Percentiles rank a stretch among this genome's conserved stretches.
phyloP scores from a whole-genome alignment of 306 rosid species.

The Psophocarpus tetragonolobus region DNA sequence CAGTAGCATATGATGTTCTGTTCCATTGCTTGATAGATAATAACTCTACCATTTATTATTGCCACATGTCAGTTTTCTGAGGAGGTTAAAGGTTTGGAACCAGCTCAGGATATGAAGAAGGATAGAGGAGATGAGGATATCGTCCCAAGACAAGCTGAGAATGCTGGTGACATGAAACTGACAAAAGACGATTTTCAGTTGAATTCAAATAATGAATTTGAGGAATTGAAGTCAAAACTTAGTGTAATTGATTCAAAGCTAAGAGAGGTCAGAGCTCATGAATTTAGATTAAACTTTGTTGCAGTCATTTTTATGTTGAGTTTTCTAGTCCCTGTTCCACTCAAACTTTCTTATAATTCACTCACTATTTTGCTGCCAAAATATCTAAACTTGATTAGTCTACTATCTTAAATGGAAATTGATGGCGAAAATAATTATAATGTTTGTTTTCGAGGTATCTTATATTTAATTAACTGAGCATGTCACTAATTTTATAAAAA shows the following conservation, averaged over 20 bases:
- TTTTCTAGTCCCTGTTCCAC: slow-evolving; percentile 28
- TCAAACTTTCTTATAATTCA: neutral
- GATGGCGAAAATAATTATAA: neutral
- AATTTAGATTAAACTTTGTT: slow-evolving; percentile 19
- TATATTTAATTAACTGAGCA: neutral
- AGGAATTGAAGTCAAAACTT: slow-evolving; percentile 65
- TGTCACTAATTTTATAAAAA: neutral
- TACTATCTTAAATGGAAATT: neutral
- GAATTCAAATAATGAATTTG: slow-evolving; percentile 49
- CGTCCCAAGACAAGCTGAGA: slow-evolving; percentile 40
- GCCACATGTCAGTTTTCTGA: slow-evolving; percentile 47
- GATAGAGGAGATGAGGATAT: slow-evolving; percentile 35
- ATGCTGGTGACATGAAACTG: slow-evolving; percentile 39
- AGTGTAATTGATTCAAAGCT: slow-evolving; percentile 59
- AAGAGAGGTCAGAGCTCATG: slow-evolving; percentile 67
- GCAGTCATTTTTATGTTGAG: neutral
- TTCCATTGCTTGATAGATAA: slow-evolving; percentile 15
- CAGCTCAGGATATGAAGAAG: slow-evolving; percentile 45
- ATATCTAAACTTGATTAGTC: neutral
- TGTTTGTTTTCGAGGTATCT: neutral
- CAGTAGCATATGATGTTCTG: slow-evolving; percentile 24
- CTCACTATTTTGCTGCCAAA: slow-evolving; percentile 23
- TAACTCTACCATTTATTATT: slow-evolving; percentile 10
- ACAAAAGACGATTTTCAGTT: slow-evolving; percentile 41
- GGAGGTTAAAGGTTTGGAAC: slow-evolving; percentile 55